These are phyloP conservation scores for Bathelium albidoporum DNA, from an alignment of 495 filamentous ascomycete genomes.

Conservation along the genomic window DNA sequence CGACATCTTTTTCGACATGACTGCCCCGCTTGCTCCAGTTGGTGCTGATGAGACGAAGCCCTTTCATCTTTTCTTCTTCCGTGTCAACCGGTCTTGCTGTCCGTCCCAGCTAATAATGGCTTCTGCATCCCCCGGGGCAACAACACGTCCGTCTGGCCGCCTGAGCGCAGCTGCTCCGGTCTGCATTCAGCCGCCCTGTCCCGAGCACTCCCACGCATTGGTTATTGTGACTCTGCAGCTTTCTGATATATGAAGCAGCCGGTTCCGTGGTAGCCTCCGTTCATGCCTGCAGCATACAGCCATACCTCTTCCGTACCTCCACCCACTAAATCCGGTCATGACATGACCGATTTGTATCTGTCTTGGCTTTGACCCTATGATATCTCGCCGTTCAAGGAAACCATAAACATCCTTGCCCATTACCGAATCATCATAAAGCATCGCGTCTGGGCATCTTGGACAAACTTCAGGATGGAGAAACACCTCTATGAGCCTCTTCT, in stretches of 20 bases:
- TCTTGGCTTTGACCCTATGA: not conserved
- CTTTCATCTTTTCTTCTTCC: not conserved
- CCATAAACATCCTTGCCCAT: not conserved
- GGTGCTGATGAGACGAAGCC: not conserved
- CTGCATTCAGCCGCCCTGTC: not conserved
- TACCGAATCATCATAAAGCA: not conserved
- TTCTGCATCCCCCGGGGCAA: not conserved
- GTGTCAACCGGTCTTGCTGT: not conserved
- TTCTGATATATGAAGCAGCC: not conserved
- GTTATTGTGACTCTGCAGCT: not conserved
- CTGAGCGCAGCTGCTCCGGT: not conserved
- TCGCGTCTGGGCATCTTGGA: not conserved
- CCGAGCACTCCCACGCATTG: not conserved
- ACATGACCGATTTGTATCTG: not conserved
- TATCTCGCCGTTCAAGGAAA: not conserved
- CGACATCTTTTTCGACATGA: conserved; percentile 2
- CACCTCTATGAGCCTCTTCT: not conserved
- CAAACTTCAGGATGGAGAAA: not conserved
- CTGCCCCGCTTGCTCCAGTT: not conserved
- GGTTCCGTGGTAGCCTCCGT: not conserved
- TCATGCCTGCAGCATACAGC: not conserved
- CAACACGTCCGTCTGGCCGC: not conserved
- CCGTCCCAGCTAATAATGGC: not conserved
- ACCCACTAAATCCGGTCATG: not conserved
- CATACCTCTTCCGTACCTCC: not conserved